Evolutionary conservation across 2,329 filamentous ascomycete genomes (phyloP).

Genomic region (Polychaeton citri): DNA sequence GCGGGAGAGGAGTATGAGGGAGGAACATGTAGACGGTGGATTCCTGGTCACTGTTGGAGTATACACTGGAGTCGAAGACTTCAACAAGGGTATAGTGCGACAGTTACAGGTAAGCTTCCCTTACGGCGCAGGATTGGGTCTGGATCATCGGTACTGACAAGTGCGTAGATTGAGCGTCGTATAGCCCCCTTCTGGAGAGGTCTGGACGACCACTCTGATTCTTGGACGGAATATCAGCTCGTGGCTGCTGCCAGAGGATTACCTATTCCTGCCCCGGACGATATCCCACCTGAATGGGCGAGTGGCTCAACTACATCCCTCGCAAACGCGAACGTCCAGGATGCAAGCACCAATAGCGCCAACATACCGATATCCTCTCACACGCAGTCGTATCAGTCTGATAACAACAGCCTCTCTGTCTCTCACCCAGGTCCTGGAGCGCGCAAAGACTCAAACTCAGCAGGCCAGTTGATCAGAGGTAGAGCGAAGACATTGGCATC

Average conservation of each 20-base stretch:
- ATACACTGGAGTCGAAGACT: slow-evolving; percentile 87
- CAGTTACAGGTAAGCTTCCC: slow-evolving; percentile 62
- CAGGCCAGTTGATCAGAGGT: slow-evolving; percentile 53
- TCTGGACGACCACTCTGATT: slow-evolving; percentile 73
- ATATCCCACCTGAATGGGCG: slow-evolving; percentile 59
- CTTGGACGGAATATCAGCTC: slow-evolving; percentile 92
- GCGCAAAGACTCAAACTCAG: slow-evolving; percentile 28
- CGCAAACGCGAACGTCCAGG: slow-evolving; percentile 29
- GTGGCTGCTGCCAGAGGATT: slow-evolving; percentile 77
- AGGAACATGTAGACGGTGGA: slow-evolving; percentile 89
- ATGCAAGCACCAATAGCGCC: slow-evolving; percentile 51
- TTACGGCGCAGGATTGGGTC: slow-evolving; percentile 8
- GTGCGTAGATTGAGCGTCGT: slow-evolving; percentile 74
- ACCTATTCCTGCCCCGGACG: slow-evolving; percentile 70
- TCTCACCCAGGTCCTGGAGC: slow-evolving; percentile 41
- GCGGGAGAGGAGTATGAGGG: slow-evolving; percentile 75
- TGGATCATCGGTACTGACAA: slow-evolving; percentile 3
- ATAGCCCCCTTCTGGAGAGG: slow-evolving; percentile 94
- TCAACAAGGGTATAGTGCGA: slow-evolving; percentile 74
- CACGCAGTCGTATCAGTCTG: slow-evolving; percentile 67
- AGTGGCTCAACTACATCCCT: slow-evolving; percentile 18
- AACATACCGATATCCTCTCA: slow-evolving; percentile 68
- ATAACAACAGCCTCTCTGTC: slow-evolving; percentile 47
- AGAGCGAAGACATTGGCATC: slow-evolving; percentile 82
- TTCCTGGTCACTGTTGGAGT: slow-evolving; percentile 88